Percentiles rank a stretch among this genome's conserved stretches.
phyloP scores from a whole-genome alignment of 306 rosid species.

The Hylodesmum podocarpum region DNA sequence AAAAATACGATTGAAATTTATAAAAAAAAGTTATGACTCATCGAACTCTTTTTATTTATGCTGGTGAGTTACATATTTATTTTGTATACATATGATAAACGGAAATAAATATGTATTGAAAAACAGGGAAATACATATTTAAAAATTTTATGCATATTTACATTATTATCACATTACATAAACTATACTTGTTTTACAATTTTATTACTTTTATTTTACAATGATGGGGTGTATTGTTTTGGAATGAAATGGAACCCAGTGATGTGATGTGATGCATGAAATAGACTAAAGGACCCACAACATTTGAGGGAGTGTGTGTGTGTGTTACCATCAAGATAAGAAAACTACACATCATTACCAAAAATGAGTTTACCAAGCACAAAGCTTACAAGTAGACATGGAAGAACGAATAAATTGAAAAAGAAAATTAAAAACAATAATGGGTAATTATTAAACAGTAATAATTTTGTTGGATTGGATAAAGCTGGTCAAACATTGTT shows the following conservation, averaged over 20 bases:
- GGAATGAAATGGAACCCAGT: slow-evolving; percentile 25
- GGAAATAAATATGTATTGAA: background rate
- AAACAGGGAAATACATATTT: background rate
- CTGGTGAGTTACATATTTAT: no score
- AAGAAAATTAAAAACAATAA: slow-evolving; percentile 12
- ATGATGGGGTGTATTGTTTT: background rate
- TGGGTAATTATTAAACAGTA: slow-evolving; percentile 46
- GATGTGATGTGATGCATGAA: slow-evolving; percentile 26
- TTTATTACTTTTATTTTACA: background rate
- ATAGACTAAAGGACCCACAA: slow-evolving; percentile 24
- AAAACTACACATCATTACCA: background rate
- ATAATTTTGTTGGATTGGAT: slow-evolving; percentile 55
- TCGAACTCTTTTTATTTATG: no score
- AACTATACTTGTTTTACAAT: background rate
- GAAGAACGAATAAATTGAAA: background rate
- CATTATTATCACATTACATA: no score
- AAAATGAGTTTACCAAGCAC: background rate
- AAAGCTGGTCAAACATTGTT: slow-evolving; percentile 58
- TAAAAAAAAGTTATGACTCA: no score
- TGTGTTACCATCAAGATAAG: background rate
- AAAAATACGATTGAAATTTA: no score
- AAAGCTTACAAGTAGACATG: background rate
- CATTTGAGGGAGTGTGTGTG: background rate
- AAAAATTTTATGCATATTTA: no score
- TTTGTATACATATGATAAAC: no score